Conservation (phyloP, 495 filamentous ascomycete species). For the Mytilinidion resinicola region DNA sequence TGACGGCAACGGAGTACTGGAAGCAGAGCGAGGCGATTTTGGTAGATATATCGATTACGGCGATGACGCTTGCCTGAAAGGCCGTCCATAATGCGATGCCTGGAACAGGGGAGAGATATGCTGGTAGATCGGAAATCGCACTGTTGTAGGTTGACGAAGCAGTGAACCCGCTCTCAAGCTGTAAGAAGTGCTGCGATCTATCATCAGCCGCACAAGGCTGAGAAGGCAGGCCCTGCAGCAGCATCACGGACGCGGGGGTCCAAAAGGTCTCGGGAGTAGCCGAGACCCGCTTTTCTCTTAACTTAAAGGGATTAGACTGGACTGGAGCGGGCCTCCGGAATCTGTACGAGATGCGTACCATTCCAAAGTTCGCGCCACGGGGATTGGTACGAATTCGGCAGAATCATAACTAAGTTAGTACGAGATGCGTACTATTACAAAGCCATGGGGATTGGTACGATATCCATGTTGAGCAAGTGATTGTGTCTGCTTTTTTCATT, state of each 20-base stretch:
- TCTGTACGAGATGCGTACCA: no score
- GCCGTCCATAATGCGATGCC: constrained; percentile 14
- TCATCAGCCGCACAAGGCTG: constrained; percentile 9
- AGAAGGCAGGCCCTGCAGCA: constrained; percentile 8
- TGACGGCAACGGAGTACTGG: constrained; percentile 20
- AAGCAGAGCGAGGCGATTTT: constrained; percentile 22
- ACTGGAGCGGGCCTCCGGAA: no score
- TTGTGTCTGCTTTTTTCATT: no score
- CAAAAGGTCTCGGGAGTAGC: background rate
- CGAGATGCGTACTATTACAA: no score
- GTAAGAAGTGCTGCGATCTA: constrained; percentile 14
- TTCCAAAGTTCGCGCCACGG: no score
- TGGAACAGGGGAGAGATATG: background rate
- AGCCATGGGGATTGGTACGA: no score
- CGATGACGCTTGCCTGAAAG: constrained; percentile 17
- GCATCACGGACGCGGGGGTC: constrained; percentile 6
- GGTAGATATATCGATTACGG: constrained; percentile 19
- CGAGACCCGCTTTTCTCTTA: background rate
- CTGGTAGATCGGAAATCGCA: constrained; percentile 10
- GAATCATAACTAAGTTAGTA: no score
- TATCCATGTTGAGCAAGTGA: no score
- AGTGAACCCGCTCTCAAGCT: constrained; percentile 5
- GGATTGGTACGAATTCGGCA: no score
- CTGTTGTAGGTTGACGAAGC: constrained; percentile 7
- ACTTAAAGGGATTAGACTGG: no score